A percentile compares a stretch with the other conserved stretches of the same genome.
Conservation (phyloP, 2,329 filamentous ascomycete genomes). For the Talaromyces piceae region DNA sequence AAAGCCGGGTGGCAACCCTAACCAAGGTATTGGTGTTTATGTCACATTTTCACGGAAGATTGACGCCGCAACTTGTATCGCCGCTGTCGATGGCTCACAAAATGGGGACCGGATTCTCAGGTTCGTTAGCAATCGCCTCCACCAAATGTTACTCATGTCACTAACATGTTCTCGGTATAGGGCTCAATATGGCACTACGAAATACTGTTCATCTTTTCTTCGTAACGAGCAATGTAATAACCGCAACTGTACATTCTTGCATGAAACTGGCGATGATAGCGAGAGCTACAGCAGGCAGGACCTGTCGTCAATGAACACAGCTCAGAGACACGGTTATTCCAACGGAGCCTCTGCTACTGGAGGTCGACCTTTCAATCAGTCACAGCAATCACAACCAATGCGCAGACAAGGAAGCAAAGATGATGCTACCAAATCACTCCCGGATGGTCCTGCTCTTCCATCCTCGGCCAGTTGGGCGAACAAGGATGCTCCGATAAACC, state of each 20-base stretch:
- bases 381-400: conserved; percentile 52
- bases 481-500: conserved; percentile 56
- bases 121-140: conserved; percentile 48
- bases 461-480: conserved; percentile 91
- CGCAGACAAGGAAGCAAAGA: conserved; percentile 64
- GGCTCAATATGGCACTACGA: conserved; percentile 80
- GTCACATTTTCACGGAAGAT: conserved; percentile 94
- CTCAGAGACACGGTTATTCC: conserved; percentile 64
- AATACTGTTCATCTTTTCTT: conserved; percentile 96
- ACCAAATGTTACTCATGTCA: not conserved
- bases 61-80: conserved; percentile 83
- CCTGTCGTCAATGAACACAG: conserved; percentile 87
- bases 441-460: conserved; percentile 85
- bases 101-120: conserved; percentile 82
- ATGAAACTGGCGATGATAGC: conserved; percentile 96
- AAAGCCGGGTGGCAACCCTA: conserved; percentile 62
- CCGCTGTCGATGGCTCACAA: conserved; percentile 81
- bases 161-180: conserved; percentile 28
- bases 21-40: conserved; percentile 90
- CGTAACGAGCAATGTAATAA: conserved; percentile 93
- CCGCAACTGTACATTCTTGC: conserved; percentile 93
- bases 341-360: conserved; percentile 25
- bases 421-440: conserved; percentile 52
- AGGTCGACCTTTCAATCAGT: conserved; percentile 44
- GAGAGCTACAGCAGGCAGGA: conserved; percentile 95